These are phyloP conservation scores for Davidsoniella neocaledoniae DNA, from an alignment of 2,329 filamentous ascomycete species.

Conservation along the genomic window DNA sequence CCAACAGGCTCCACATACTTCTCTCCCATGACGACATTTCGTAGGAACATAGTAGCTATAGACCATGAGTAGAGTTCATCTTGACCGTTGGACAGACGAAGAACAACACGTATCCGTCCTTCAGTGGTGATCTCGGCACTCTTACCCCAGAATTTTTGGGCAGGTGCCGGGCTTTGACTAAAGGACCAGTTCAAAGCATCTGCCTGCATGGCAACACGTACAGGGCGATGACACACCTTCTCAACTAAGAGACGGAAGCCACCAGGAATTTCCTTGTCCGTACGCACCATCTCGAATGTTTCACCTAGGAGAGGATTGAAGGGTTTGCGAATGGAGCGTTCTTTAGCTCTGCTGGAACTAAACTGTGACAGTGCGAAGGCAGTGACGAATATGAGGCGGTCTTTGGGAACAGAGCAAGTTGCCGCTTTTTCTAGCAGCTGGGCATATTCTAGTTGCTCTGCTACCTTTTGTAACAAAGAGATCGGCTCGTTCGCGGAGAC, in stretches of 20 bases:
- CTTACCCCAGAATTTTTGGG: slow-evolving; percentile 98
- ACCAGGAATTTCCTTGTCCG: slow-evolving; percentile 52
- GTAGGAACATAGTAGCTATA: slow-evolving; percentile 73
- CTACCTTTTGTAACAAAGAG: slow-evolving; percentile 72
- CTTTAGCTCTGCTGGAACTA: slow-evolving; percentile 65
- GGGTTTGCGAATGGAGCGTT: slow-evolving; percentile 84
- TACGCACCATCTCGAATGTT: slow-evolving; percentile 80
- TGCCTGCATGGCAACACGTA: slow-evolving; percentile 84
- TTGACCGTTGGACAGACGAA: slow-evolving; percentile 46
- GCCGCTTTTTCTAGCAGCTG: slow-evolving; percentile 64
- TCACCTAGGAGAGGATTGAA: slow-evolving; percentile 96
- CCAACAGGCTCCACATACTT: slow-evolving; percentile 95
- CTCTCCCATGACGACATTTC: slow-evolving; percentile 94
- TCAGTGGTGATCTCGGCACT: slow-evolving; percentile 88
- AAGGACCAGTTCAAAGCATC: slow-evolving; percentile 77
- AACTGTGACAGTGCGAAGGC: slow-evolving; percentile 85
- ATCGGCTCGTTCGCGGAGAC: slow-evolving; percentile 90
- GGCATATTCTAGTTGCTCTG: slow-evolving; percentile 85
- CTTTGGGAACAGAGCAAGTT: slow-evolving; percentile 38
- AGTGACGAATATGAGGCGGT: slow-evolving; percentile 68
- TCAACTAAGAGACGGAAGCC: slow-evolving; percentile 88
- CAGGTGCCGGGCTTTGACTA: slow-evolving; percentile 70
- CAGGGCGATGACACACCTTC: slow-evolving; percentile 84
- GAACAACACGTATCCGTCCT: slow-evolving; percentile 61
- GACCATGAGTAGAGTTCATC: slow-evolving; percentile 83